Evolutionary conservation across 1,284 basidiomycete genomes (phyloP).

Genomic region (Porogramme epimiltina): DNA sequence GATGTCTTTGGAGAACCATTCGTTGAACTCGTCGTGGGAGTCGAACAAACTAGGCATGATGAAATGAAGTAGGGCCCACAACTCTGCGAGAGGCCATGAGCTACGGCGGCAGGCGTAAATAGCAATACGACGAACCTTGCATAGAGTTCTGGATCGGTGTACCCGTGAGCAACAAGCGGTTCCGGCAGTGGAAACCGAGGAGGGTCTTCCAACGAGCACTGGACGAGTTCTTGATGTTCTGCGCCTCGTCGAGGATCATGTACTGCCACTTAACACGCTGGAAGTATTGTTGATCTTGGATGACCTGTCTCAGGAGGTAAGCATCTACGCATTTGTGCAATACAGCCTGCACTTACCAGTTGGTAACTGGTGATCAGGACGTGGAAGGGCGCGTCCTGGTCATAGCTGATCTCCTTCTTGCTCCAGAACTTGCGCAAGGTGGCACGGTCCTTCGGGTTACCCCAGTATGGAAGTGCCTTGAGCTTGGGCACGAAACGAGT

Average conservation of each 20-base stretch:
- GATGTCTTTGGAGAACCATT: constrained; percentile 99
- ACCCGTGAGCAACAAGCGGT: constrained; percentile 93
- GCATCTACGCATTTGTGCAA: neutral
- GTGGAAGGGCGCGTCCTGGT: constrained; percentile 95
- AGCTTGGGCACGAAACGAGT: constrained; percentile 93
- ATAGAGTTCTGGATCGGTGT: constrained; percentile 99
- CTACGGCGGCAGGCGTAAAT: neutral
- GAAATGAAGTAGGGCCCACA: constrained; percentile 99
- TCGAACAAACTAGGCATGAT: constrained; percentile 99
- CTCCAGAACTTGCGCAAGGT: constrained; percentile 98
- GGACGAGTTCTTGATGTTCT: constrained; percentile 99
- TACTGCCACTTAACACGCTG: constrained; percentile 99
- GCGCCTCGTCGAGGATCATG: constrained; percentile 99
- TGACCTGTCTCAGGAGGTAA: no score
- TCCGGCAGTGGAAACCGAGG: constrained; percentile 94
- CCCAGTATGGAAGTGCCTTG: constrained; percentile 98
- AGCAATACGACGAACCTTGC: constrained; percentile 71
- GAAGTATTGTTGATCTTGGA: constrained; percentile 98
- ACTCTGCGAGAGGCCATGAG: constrained; percentile 55
- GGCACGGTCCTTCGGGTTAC: constrained; percentile 94
- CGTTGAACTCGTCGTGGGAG: constrained; percentile 99
- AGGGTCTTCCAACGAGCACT: constrained; percentile 98
- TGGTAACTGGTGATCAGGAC: constrained; percentile 98
- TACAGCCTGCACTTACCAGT: constrained; percentile 55
- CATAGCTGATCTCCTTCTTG: constrained; percentile 95